Evolutionary conservation across 2,329 filamentous ascomycete species (phyloP).

Genomic region (Colletotrichum coccodes): DNA sequence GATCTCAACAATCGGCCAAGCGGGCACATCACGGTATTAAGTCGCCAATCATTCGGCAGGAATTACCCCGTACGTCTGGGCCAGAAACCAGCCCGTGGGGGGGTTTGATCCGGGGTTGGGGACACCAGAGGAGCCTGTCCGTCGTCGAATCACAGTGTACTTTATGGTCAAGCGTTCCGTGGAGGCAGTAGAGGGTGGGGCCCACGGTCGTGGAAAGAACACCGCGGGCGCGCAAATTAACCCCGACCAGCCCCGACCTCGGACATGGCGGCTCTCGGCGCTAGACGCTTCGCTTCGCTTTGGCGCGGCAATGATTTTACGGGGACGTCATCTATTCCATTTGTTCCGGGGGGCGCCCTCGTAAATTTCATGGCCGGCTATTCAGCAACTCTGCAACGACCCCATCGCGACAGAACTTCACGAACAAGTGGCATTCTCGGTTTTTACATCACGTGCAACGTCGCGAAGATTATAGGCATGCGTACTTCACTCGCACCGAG

Average conservation of each 20-base stretch:
- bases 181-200: not conserved
- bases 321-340: constrained; percentile 27
- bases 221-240: constrained; percentile 7
- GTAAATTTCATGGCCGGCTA: constrained; percentile 9
- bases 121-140: constrained; percentile 1
- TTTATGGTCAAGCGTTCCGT: constrained; percentile 27
- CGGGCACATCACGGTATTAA: constrained; percentile 31
- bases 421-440: not conserved
- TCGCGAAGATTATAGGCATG: constrained; percentile 35
- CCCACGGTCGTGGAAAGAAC: constrained; percentile 14
- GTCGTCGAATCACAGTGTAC: constrained; percentile 26
- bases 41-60: constrained; percentile 35
- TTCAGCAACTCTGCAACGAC: not conserved
- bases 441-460: not conserved
- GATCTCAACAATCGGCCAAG: not conserved
- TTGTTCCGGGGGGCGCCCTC: not conserved
- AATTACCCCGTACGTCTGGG: constrained; percentile 38
- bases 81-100: constrained; percentile 15
- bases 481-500: constrained; percentile 38
- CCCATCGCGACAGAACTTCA: not conserved
- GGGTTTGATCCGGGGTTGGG: constrained; percentile 26
- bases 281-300: constrained; percentile 25
- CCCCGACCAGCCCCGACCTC: constrained; percentile 19
- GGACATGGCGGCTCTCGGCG: constrained; percentile 30
- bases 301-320: constrained; percentile 27